Percentiles rank a stretch among this genome's conserved stretches.
phyloP scores from a whole-genome alignment of 371 early-diverging fungal species.

The Chytridium lagenaria region DNA sequence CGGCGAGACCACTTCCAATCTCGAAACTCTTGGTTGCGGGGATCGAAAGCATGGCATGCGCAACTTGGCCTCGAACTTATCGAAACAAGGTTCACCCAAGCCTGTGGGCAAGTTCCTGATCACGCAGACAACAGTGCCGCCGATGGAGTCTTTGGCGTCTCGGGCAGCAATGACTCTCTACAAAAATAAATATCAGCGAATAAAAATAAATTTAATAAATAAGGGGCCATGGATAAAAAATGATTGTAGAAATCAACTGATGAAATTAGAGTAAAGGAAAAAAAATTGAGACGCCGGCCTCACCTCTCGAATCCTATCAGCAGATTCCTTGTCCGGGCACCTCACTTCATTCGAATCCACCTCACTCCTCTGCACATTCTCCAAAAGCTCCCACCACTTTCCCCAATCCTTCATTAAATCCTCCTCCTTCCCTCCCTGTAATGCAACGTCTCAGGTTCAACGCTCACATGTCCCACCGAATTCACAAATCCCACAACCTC shows the following conservation, averaged over 20 bases:
- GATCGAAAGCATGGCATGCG: constrained; percentile 98
- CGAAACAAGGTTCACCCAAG: constrained; percentile 98
- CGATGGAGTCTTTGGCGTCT: constrained; percentile 88
- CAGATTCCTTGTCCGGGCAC: constrained; percentile 72
- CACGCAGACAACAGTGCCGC: constrained; percentile 97
- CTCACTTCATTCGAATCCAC: constrained; percentile 77
- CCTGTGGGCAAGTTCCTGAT: constrained; percentile 92
- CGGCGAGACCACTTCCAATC: constrained; percentile 92
- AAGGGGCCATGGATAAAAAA: no score
- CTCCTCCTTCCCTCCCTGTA: constrained; percentile 57
- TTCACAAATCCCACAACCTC: constrained; percentile 95
- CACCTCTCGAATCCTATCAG: constrained; percentile 73
- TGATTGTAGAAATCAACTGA: no score
- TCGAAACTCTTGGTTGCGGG: constrained; percentile 98
- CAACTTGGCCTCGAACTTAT: constrained; percentile 96
- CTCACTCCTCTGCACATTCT: constrained; percentile 71
- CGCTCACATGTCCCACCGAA: constrained; percentile 82
- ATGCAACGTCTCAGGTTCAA: constrained; percentile 60
- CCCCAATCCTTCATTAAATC: constrained; percentile 62
- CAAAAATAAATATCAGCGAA: constrained; percentile 8
- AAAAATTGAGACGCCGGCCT: background rate
- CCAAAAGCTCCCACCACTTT: constrained; percentile 67
- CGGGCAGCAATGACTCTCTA: constrained; percentile 74
- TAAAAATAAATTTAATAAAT: background rate
- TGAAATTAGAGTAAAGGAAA: background rate